Evolutionary conservation across 768 basidiomycete species (phyloP).

Genomic region (Leucocoprinus birnbaumii): DNA sequence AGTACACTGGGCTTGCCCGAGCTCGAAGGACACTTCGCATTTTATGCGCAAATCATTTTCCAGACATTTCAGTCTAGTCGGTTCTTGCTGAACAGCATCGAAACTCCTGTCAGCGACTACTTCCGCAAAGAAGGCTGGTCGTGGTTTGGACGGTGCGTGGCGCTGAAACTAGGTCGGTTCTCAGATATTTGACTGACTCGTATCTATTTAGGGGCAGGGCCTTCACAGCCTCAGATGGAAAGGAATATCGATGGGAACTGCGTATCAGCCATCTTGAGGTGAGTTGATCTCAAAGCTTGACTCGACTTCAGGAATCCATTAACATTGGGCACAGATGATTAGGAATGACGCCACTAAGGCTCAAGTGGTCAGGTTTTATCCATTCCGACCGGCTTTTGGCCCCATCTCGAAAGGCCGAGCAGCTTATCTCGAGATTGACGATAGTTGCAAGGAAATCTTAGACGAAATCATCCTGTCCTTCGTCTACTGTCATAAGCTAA

Average conservation of each 20-base stretch:
- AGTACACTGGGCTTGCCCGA: neutral
- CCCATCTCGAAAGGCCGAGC: conserved; percentile 6
- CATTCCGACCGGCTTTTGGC: conserved; percentile 5
- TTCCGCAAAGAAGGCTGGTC: neutral
- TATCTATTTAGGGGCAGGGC: conserved; percentile 10
- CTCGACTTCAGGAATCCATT: neutral
- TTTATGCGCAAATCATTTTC: neutral
- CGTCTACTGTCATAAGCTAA: conserved; percentile 24
- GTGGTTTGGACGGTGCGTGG: neutral
- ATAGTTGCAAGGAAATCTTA: conserved; percentile 21
- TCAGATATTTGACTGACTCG: neutral
- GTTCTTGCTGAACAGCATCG: neutral
- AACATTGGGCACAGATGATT: conserved; percentile 12
- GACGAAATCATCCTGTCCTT: conserved; percentile 29
- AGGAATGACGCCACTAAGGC: conserved; percentile 18
- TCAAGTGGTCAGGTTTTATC: conserved; percentile 16
- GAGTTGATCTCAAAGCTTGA: neutral
- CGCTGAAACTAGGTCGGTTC: neutral
- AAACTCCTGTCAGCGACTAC: neutral
- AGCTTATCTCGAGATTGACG: conserved; percentile 24
- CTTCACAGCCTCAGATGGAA: conserved; percentile 18
- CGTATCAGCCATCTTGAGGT: conserved; percentile 18
- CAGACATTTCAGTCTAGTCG: neutral
- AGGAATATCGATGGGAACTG: conserved; percentile 31
- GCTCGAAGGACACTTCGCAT: neutral